Evolutionary conservation across 2,329 filamentous ascomycete genomes (phyloP), one percentile per base, ranked within the genome.

Genomic region (Canariomyces notabilis): DNA sequence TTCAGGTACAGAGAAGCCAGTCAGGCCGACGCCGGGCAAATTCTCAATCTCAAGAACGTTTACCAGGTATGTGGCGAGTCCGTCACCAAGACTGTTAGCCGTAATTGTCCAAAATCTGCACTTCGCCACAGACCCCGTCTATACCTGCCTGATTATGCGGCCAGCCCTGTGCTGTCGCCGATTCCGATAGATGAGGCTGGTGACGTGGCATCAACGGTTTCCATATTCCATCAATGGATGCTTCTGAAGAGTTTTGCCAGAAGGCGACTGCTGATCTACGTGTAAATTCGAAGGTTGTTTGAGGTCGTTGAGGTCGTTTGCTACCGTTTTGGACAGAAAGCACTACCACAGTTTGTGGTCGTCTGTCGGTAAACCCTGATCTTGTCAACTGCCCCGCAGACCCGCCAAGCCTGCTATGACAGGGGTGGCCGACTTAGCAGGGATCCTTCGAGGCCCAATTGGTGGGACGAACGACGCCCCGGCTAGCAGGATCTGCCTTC

Each of bases 201-300:
- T 68, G 68, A 72, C 70, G 70, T 72, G 69, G 68, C 70, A 68
- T 51, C 46, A 34, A n/a, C n/a, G n/a, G 22, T 12, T 33, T 6
- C 18, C 4, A 42, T 16, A 18, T 18, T 34, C 20, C 12, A 18
- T 42, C 57, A 49, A 21, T 37, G 51, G 51, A 37, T 54, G 54
- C 48, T 43, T 50, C 26, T 31, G 6, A 34, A 36, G 31, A 36
- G 5, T 23, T 46, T 31, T 44, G 40, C 35, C 5, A 5, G 14
- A 31, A 32, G 19, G 29, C 36, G 32, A 46, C 39, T 46, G 47
- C 38, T 12, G 37, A 16, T 11, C 22, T 14, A n/a, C n/a, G n/a
- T n/a, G n/a, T n/a, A 29, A 12, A 29, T 8, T 9, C 26, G 26
- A 12, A 9, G 26, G 26, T 26, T 9, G 26, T 29, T 29, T 29